Evolutionary conservation across 1,284 basidiomycete genomes (phyloP).

Genomic region (Neotropicomus parvogracilis): DNA sequence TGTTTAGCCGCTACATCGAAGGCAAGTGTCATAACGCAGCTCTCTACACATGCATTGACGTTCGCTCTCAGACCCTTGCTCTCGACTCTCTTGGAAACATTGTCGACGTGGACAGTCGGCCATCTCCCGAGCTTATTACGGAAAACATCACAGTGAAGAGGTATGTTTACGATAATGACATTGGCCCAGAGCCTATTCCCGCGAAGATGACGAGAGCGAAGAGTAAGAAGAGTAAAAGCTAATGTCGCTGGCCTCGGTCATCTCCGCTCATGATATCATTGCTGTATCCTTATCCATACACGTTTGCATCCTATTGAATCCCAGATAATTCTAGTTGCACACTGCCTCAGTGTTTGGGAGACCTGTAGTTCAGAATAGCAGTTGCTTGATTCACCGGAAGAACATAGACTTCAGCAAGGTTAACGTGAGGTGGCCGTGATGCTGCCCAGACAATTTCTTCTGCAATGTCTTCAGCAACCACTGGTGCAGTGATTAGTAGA

Average conservation of each 20-base stretch:
- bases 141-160: conserved; percentile 75
- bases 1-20: conserved; percentile 65
- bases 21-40: conserved; percentile 38
- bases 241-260: conserved; percentile 7
- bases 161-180: conserved; percentile 79
- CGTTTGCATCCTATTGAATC: conserved; percentile 5
- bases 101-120: conserved; percentile 50
- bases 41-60: conserved; percentile 3
- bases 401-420: conserved; percentile 77
- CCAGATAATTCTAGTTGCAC: conserved; percentile 1
- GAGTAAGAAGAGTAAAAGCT: conserved; percentile 41
- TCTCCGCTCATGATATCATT: conserved; percentile 25
- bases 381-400: conserved; percentile 81
- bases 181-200: conserved; percentile 39
- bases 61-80: conserved; percentile 47
- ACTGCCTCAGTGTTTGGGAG: conserved; percentile 11
- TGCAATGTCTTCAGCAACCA: conserved; percentile 82
- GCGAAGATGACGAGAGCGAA: conserved; percentile 50
- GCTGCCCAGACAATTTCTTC: conserved; percentile 98
- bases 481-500: conserved; percentile 36
- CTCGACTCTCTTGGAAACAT: conserved; percentile 79
- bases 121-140: conserved; percentile 57
- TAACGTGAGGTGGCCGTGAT: conserved; percentile 80
- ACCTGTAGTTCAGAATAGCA: conserved; percentile 43
- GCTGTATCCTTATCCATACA: conserved; percentile 35